These are phyloP conservation scores for Malania oleifera DNA, from an alignment of 164 flowering plant species.

Conservation along the genomic window DNA sequence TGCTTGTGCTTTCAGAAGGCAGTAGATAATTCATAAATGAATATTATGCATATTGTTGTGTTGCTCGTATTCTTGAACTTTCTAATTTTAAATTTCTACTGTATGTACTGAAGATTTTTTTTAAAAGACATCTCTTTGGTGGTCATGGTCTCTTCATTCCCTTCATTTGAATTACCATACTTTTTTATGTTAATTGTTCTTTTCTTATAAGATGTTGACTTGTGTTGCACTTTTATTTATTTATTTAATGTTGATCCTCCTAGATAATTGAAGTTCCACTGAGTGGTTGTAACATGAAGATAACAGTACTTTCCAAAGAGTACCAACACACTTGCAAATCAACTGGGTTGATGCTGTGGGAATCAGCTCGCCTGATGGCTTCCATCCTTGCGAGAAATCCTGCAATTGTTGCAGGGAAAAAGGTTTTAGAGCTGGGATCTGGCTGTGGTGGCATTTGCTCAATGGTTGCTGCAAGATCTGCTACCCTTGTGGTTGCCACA, in stretches of 20 bases:
- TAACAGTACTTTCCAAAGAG: conserved; percentile 63
- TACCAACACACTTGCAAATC: conserved; percentile 95
- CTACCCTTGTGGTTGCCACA: conserved; percentile 72
- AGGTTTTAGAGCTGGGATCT: conserved; percentile 80
- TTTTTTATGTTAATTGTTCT: no score
- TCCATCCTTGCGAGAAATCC: conserved; percentile 69
- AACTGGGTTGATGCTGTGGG: conserved; percentile 97
- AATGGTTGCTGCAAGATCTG: conserved; percentile 68
- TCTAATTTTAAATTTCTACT: no score
- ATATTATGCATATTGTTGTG: background rate
- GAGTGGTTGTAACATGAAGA: conserved; percentile 41
- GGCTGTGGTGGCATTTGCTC: conserved; percentile 89
- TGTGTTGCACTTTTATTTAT: background rate
- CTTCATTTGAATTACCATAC: background rate
- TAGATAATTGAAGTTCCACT: conserved; percentile 53
- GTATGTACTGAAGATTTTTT: background rate
- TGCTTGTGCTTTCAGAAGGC: background rate
- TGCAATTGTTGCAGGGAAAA: conserved; percentile 57
- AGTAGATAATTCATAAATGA: background rate
- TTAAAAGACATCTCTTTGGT: background rate
- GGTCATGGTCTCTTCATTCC: background rate
- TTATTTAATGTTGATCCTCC: background rate
- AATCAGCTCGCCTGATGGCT: conserved; percentile 90
- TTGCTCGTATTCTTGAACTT: no score
- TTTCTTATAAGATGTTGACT: no score